These are phyloP conservation scores for Fagus crenata DNA, from an alignment of 306 rosid genomes.

Conservation along the genomic window DNA sequence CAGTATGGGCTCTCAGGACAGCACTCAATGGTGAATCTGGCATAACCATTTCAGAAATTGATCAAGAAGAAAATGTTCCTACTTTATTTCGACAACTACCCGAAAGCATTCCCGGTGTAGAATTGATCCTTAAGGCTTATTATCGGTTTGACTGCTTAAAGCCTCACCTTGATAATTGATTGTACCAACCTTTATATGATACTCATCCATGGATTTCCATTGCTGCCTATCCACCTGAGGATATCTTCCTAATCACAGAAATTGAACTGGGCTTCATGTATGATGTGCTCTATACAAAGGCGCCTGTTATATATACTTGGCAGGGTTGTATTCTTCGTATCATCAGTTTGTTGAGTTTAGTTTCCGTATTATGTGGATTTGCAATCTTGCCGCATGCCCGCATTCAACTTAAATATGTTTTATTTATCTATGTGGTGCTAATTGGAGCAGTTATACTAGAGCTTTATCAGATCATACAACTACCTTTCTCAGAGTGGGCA, in stretches of 20 bases:
- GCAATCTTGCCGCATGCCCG: conserved; percentile 25
- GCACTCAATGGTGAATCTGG: conserved; percentile 45
- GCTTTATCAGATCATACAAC: conserved; percentile 49
- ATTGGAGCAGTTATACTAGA: conserved; percentile 54
- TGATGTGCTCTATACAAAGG: conserved; percentile 65
- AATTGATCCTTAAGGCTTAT: conserved; percentile 56
- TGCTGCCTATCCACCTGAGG: conserved; percentile 33
- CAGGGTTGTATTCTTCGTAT: conserved; percentile 51
- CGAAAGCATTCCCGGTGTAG: conserved; percentile 42
- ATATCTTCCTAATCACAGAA: conserved; percentile 52
- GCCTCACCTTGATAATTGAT: conserved; percentile 61
- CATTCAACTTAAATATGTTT: conserved; percentile 24
- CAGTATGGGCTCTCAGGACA: conserved; percentile 60
- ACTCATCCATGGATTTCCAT: conserved; percentile 41
- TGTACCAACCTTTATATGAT: conserved; percentile 47
- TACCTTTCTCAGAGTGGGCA: conserved; percentile 66
- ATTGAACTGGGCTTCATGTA: conserved; percentile 64
- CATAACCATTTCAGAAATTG: conserved; percentile 43
- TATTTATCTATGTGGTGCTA: conserved; percentile 40
- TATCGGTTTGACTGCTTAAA: conserved; percentile 51
- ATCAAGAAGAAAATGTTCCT: conserved; percentile 44
- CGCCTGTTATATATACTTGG: conserved; percentile 50
- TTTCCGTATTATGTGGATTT: conserved; percentile 41
- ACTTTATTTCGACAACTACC: conserved; percentile 43
- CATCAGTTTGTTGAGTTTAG: conserved; percentile 39